These are phyloP conservation scores for Dothideomycetes sp. DNA, from an alignment of 2,329 filamentous ascomycete genomes.

Conservation along the genomic window DNA sequence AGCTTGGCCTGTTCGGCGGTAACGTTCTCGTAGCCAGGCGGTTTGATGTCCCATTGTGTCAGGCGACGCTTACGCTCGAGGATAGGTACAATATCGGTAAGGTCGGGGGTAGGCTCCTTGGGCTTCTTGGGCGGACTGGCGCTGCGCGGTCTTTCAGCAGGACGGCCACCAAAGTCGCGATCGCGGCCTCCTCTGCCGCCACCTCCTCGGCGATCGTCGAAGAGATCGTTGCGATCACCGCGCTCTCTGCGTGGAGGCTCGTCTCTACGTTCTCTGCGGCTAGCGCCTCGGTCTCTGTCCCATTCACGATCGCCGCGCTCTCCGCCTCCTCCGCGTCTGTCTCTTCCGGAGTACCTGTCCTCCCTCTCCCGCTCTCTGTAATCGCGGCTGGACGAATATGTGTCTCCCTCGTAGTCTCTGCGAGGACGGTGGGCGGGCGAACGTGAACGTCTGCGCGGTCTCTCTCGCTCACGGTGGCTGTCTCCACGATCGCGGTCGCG, in stretches of 20 bases:
- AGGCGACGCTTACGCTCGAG: slow-evolving; percentile 80
- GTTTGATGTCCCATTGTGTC: slow-evolving; percentile 99
- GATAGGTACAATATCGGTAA: slow-evolving; percentile 76
- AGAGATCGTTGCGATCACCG: slow-evolving; percentile 34
- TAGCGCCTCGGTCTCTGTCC: slow-evolving; percentile 18
- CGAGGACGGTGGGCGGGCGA: slow-evolving; percentile 69
- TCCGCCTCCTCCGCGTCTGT: slow-evolving; percentile 42
- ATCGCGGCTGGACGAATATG: slow-evolving; percentile 86
- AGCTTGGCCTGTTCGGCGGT: slow-evolving; percentile 97
- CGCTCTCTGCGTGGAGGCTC: slow-evolving; percentile 30
- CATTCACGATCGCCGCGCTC: slow-evolving; percentile 47
- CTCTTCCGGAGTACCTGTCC: slow-evolving; percentile 69
- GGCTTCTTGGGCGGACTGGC: slow-evolving; percentile 77
- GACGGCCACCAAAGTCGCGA: slow-evolving; percentile 19
- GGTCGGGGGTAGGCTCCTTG: slow-evolving; percentile 88
- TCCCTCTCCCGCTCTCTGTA: slow-evolving; percentile 91
- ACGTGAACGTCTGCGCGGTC: slow-evolving; percentile 67
- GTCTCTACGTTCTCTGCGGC: slow-evolving; percentile 23
- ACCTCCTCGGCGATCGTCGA: slow-evolving; percentile 32
- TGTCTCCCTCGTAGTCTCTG: slow-evolving; percentile 68
- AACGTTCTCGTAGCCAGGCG: slow-evolving; percentile 94
- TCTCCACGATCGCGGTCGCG: slow-evolving; percentile 33
- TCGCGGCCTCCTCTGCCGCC: slow-evolving; percentile 29
- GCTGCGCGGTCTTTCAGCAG: slow-evolving; percentile 48
- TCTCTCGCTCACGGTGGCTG: slow-evolving; percentile 38